Evolutionary conservation across 2,329 filamentous ascomycete species (phyloP).

Genomic region (Sarocladiaceae sp.): DNA sequence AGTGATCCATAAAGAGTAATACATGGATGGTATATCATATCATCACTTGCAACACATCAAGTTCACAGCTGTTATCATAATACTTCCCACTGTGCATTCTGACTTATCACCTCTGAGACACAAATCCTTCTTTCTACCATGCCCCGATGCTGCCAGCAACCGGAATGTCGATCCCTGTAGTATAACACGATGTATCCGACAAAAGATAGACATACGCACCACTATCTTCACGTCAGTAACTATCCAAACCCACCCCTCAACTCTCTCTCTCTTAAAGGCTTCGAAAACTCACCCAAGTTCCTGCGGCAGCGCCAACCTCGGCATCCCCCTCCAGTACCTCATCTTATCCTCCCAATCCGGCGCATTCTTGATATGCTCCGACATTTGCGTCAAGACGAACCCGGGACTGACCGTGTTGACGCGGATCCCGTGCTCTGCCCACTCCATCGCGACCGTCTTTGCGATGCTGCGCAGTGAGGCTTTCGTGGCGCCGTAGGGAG

Average conservation of each 20-base stretch:
- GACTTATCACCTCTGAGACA: too few species aligned
- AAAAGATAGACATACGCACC: neutral
- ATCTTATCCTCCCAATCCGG: neutral
- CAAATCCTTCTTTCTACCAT: too few species aligned
- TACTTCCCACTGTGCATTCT: too few species aligned
- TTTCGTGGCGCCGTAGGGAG: constrained; percentile 40
- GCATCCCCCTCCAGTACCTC: neutral
- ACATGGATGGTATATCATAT: too few species aligned
- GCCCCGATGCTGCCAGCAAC: neutral
- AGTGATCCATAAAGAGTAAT: too few species aligned
- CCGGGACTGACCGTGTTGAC: constrained; percentile 41
- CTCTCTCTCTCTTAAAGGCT: neutral
- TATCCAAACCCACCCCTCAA: too few species aligned
- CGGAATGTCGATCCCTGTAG: neutral
- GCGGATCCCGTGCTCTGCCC: constrained; percentile 37
- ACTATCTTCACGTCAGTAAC: neutral
- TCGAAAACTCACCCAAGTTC: neutral
- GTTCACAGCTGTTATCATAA: too few species aligned
- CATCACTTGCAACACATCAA: too few species aligned
- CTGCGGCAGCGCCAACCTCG: neutral
- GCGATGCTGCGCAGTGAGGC: constrained; percentile 34
- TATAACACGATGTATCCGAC: neutral
- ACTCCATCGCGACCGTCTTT: constrained; percentile 39
- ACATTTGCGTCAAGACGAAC: neutral
- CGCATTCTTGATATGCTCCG: neutral